phyloP scores from a whole-genome alignment of 2,329 filamentous ascomycete species.

The Ceratocystis lukuohia region DNA sequence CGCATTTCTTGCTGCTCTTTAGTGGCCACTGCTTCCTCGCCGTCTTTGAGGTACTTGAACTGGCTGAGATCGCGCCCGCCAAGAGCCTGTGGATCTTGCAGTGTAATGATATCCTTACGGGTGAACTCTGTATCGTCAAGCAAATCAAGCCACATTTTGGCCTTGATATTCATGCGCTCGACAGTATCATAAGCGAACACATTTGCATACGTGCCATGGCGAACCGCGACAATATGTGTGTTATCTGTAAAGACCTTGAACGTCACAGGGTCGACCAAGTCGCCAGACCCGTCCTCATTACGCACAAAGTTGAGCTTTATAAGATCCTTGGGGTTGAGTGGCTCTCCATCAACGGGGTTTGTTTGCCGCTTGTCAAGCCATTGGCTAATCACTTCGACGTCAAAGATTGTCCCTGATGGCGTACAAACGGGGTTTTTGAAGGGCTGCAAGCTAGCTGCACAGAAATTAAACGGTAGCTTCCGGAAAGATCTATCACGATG shows the following conservation, averaged over 20 bases:
- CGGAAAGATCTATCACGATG: slow-evolving; percentile 53
- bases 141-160: slow-evolving; percentile 89
- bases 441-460: slow-evolving; percentile 86
- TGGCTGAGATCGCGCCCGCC: slow-evolving; percentile 67
- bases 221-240: slow-evolving; percentile 84
- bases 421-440: slow-evolving; percentile 94
- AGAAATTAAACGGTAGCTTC: slow-evolving; percentile 93
- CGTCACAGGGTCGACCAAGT: slow-evolving; percentile 84
- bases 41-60: slow-evolving; percentile 83
- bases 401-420: slow-evolving; percentile 73
- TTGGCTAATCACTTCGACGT: slow-evolving; percentile 81
- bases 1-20: slow-evolving; percentile 57
- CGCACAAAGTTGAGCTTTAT: slow-evolving; percentile 85
- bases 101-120: slow-evolving; percentile 82
- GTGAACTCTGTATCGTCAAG: slow-evolving; percentile 77
- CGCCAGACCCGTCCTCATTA: slow-evolving; percentile 52
- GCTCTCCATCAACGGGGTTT: slow-evolving; percentile 74
- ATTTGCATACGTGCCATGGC: slow-evolving; percentile 71
- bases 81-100: slow-evolving; percentile 90
- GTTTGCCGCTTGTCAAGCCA: slow-evolving; percentile 92
- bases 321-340: slow-evolving; percentile 66
- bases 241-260: slow-evolving; percentile 98
- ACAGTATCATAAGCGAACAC: slow-evolving; percentile 95
- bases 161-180: slow-evolving; percentile 87
- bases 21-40: slow-evolving; percentile 52